phyloP scores from a whole-genome alignment of 495 filamentous ascomycete species.

The Penicillium alfredii region DNA sequence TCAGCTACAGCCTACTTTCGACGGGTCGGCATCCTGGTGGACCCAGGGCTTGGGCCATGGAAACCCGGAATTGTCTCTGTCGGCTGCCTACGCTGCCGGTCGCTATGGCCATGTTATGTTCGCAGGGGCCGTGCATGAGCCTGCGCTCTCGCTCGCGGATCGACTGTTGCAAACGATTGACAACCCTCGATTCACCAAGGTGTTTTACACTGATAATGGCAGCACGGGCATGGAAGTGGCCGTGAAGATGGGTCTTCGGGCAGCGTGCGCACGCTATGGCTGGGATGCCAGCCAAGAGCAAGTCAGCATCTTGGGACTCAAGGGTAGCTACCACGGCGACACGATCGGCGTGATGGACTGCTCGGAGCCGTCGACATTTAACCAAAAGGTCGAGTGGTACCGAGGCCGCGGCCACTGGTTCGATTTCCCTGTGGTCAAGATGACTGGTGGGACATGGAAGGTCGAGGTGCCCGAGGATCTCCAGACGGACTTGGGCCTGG shows the following conservation, averaged over 20 bases:
- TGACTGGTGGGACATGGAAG: conserved; percentile 56
- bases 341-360: conserved; percentile 79
- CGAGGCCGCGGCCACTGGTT: conserved; percentile 68
- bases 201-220: conserved; percentile 76
- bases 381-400: conserved; percentile 77
- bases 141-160: conserved; percentile 59
- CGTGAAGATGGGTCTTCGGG: conserved; percentile 70
- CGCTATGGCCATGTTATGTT: conserved; percentile 85
- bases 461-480: conserved; percentile 49
- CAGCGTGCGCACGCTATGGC: conserved; percentile 54
- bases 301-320: conserved; percentile 62
- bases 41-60: conserved; percentile 77
- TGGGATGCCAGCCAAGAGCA: conserved; percentile 51
- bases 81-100: conserved; percentile 72
- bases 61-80: conserved; percentile 58
- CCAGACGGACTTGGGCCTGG: conserved; percentile 39
- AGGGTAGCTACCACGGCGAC: conserved; percentile 74
- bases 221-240: conserved; percentile 76
- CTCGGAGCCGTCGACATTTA: conserved; percentile 64
- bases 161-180: conserved; percentile 47
- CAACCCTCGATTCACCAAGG: conserved; percentile 56
- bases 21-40: conserved; percentile 82
- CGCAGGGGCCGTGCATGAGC: conserved; percentile 64
- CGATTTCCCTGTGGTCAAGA: conserved; percentile 62
- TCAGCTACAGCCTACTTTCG: conserved; percentile 56